Base-by-base conservation (phyloP, 164 flowering plant species). In the Magnolia officinalis region DNA sequence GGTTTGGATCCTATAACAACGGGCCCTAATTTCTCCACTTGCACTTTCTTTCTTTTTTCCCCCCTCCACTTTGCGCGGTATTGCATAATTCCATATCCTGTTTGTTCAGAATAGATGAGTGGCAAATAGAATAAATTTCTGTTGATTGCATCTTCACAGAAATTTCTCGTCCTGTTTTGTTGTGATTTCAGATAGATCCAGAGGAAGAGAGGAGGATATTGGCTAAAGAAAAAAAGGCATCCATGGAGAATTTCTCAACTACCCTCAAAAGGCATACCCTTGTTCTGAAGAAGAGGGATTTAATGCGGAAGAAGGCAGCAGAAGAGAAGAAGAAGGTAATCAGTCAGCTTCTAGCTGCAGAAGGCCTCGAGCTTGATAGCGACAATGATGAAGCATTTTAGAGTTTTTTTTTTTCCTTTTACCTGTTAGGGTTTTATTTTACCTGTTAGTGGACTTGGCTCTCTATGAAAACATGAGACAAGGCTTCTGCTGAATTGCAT, bases 351-450 rank as follows among this genome's bases (percentile, higher is more conserved):
- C 86, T 96, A 72, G 99, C 96, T 8, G 95, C 89, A 14, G 98
- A 96, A 82, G 99, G 98, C 58, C 92, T 96, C 55, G 98, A 96
- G 82, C 94, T 94, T 49, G 98, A 84, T 29, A 76, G 87, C 9
- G 94, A 89, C 55, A 88, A 83, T 21, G 90, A 93, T 67, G 85
- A 89, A 51, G 67, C 80, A 61, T 63, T n/a, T 24, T 86, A 85
- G 79, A 23, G 13, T 13, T 2, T 11, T 26, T 6, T 8, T 49
- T 52, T 26, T 26, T 26, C 29, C 49, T 9, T 21, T 4, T 24
- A 19, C 69, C 26, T 59, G 16, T 16, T 24, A 10, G 2, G 2
- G 18, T 8, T 23, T 19, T 11, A 26, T 9, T 50, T 67, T 73
- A 31, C 66, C 74, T 45, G 31, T n/a, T n/a, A 59, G 58, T 8